phyloP scores from a whole-genome alignment of 768 basidiomycete species.

The Mrakia blollopis region DNA sequence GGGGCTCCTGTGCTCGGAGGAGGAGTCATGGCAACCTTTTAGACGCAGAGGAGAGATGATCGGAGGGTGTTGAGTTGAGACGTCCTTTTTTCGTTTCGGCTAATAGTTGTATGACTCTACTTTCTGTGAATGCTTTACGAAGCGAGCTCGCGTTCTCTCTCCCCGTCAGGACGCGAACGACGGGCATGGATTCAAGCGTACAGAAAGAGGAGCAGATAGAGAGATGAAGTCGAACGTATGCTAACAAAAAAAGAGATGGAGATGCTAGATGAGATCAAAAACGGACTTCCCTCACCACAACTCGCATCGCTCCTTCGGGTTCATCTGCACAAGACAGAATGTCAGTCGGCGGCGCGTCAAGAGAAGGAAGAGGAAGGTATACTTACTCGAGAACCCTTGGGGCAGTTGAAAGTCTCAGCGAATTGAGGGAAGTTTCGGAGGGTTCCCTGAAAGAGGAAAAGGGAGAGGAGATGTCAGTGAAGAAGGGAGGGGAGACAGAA shows the following conservation, averaged over 20 bases:
- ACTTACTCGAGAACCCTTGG: constrained; percentile 65
- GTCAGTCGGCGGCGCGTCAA: background rate
- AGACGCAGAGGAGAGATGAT: background rate
- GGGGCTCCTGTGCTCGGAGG: background rate
- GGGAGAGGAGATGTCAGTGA: background rate
- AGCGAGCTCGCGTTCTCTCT: no score
- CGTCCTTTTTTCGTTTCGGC: no score
- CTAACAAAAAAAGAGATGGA: background rate
- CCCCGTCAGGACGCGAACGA: no score
- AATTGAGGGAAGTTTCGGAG: constrained; percentile 83
- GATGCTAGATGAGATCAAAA: background rate
- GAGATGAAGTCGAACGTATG: background rate
- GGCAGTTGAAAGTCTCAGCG: constrained; percentile 78
- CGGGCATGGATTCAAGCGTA: constrained; percentile 30
- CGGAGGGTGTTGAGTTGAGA: no score
- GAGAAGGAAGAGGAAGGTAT: background rate
- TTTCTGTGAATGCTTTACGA: no score
- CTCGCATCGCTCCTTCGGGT: constrained; percentile 74
- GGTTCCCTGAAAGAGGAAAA: constrained; percentile 59
- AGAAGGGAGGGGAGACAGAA: background rate
- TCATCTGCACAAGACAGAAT: constrained; percentile 52
- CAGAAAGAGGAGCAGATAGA: constrained; percentile 35
- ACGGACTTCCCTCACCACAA: constrained; percentile 56
- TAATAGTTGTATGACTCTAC: no score
- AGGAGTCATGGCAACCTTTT: background rate